Percentiles rank a stretch among this genome's conserved stretches.
These are phyloP conservation scores for Euphrasia arctica DNA, from an alignment of 305 asterid genomes.

Conservation along the genomic window DNA sequence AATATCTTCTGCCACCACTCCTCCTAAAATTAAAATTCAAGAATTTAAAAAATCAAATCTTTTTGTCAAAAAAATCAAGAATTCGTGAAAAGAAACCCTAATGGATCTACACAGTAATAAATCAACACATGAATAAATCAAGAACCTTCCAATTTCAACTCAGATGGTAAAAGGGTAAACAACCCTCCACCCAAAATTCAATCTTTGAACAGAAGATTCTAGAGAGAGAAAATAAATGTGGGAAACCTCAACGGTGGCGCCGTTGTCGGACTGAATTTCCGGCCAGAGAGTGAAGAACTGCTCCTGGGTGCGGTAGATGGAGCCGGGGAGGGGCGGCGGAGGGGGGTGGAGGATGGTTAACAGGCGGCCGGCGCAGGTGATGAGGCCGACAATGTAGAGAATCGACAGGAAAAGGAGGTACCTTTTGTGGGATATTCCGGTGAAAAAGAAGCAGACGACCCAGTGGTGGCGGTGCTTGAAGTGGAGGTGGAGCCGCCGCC, in stretches of 20 bases:
- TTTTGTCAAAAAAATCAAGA: constrained; percentile 20
- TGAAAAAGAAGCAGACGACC: constrained; percentile 33
- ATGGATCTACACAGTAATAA: not conserved
- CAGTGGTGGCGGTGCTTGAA: constrained; percentile 49
- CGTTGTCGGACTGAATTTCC: constrained; percentile 63
- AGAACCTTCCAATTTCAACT: not conserved
- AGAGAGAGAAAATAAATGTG: not conserved
- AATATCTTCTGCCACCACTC: not conserved
- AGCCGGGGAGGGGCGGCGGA: constrained; percentile 59
- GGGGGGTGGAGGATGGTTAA: constrained; percentile 50
- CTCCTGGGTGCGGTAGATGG: constrained; percentile 70
- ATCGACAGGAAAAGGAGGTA: constrained; percentile 44
- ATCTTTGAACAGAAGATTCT: not conserved
- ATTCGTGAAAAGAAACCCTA: constrained; percentile 12
- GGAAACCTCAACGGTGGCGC: constrained; percentile 58
- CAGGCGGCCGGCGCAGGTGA: constrained; percentile 70
- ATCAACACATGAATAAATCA: not conserved
- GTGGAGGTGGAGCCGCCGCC: constrained; percentile 45
- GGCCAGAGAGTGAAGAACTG: constrained; percentile 59
- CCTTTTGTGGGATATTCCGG: constrained; percentile 42
- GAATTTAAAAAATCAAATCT: too few relatives aligned
- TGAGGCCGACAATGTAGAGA: constrained; percentile 63
- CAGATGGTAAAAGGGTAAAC: constrained; percentile 4
- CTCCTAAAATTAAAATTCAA: not conserved
- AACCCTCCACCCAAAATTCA: not conserved